Evolutionary conservation across 768 basidiomycete genomes (phyloP).

Genomic region (Russula compacta): DNA sequence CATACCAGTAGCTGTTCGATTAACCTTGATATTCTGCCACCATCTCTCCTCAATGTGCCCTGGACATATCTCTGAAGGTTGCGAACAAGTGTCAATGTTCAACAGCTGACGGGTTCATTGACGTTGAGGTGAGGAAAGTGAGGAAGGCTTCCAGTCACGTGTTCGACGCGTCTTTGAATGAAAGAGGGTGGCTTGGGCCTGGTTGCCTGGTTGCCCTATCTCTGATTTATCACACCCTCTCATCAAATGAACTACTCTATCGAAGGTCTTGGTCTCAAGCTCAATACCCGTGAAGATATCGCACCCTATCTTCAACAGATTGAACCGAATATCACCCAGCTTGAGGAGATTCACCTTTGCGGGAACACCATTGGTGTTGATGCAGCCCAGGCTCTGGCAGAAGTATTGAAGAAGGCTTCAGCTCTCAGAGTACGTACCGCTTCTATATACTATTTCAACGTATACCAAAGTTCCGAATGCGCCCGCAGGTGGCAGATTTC

Average conservation of each 20-base stretch:
- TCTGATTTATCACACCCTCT: slow-evolving; percentile 22
- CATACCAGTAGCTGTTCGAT: no score
- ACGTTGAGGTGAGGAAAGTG: no score
- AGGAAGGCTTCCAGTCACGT: not conserved
- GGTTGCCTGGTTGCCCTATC: not conserved
- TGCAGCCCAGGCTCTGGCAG: slow-evolving; percentile 76
- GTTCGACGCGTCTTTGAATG: slow-evolving; percentile 1
- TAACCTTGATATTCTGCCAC: no score
- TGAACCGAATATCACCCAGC: slow-evolving; percentile 40
- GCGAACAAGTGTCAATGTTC: no score
- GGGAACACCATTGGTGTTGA: slow-evolving; percentile 93
- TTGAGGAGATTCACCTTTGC: slow-evolving; percentile 87
- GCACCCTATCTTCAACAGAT: slow-evolving; percentile 59
- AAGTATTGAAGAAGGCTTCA: slow-evolving; percentile 60
- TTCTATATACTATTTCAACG: not conserved
- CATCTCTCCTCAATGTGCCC: no score
- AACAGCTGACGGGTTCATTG: not conserved
- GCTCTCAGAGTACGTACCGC: slow-evolving; percentile 52
- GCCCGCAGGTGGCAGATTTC: slow-evolving; percentile 84
- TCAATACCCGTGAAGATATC: slow-evolving; percentile 67
- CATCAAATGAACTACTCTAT: slow-evolving; percentile 34
- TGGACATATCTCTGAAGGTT: no score
- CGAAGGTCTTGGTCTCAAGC: slow-evolving; percentile 67
- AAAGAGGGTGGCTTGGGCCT: not conserved
- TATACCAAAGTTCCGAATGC: not conserved